Conservation (phyloP, 805 yeast species). For the Saturnispora gosingensis region DNA sequence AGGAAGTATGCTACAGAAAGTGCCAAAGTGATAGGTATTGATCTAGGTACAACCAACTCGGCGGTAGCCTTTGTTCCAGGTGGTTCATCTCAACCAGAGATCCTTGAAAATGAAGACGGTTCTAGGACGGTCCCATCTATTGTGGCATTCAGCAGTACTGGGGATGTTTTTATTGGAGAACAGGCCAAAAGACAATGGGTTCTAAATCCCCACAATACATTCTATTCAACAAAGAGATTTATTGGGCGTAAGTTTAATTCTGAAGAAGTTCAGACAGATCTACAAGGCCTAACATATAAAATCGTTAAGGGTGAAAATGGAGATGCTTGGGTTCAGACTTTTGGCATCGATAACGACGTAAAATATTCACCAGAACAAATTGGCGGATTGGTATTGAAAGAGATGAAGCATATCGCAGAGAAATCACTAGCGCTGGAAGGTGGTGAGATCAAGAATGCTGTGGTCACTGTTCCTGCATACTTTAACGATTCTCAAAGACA, state of each 20-base stretch:
- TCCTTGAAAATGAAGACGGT: conserved; percentile 72
- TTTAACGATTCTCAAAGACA: conserved; percentile 85
- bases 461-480: conserved; percentile 83
- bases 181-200: conserved; percentile 96
- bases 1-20: not conserved
- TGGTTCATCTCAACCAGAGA: conserved; percentile 48
- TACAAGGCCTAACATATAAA: conserved; percentile 81
- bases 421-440: conserved; percentile 45
- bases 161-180: conserved; percentile 86
- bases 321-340: conserved; percentile 87
- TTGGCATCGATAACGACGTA: conserved; percentile 51
- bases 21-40: conserved; percentile 65
- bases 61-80: conserved; percentile 85
- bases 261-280: conserved; percentile 82
- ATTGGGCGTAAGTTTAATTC: conserved; percentile 91
- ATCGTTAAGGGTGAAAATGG: conserved; percentile 81
- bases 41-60: conserved; percentile 82
- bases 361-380: conserved; percentile 91
- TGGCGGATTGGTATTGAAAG: conserved; percentile 85
- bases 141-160: conserved; percentile 82
- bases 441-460: conserved; percentile 76
- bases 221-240: conserved; percentile 89
- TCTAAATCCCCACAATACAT: conserved; percentile 87
- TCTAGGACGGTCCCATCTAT: conserved; percentile 84
- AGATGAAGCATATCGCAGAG: conserved; percentile 95